Conservation (phyloP, 805 yeast genomes). For the Candida sonorensis region DNA sequence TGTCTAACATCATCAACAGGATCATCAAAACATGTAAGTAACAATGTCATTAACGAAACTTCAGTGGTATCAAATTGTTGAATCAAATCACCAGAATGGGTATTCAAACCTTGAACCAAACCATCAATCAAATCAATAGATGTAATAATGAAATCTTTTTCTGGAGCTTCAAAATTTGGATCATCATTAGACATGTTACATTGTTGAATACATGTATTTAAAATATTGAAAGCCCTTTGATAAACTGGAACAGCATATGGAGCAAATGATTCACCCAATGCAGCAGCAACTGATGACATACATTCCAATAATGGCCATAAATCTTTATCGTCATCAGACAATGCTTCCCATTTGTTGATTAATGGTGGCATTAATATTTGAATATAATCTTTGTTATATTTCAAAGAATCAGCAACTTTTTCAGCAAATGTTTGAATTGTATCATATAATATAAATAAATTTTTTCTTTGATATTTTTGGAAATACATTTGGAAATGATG, state of each 20-base stretch:
- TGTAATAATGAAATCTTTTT: conserved; percentile 84
- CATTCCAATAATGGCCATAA: conserved; percentile 92
- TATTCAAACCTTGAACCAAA: conserved; percentile 78
- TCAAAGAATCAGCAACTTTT: conserved; percentile 52
- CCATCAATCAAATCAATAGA: conserved; percentile 90
- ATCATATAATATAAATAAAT: conserved; percentile 77
- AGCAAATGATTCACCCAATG: conserved; percentile 75
- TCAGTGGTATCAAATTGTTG: conserved; percentile 21
- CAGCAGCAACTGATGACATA: conserved; percentile 84
- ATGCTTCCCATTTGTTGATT: conserved; percentile 68
- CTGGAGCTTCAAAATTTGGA: conserved; percentile 69
- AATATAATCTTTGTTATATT: conserved; percentile 48
- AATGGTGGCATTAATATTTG: conserved; percentile 72
- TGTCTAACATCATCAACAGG: conserved; percentile 85
- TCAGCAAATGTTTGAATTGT: conserved; percentile 88
- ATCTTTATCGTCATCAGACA: conserved; percentile 74
- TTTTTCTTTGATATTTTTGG: conserved; percentile 70
- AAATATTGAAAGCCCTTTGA: conserved; percentile 64
- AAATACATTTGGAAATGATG: conserved; percentile 71
- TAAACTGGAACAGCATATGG: conserved; percentile 88
- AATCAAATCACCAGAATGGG: conserved; percentile 52
- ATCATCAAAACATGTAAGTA: conserved; percentile 69
- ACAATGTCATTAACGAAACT: conserved; percentile 46
- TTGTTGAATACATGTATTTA: conserved; percentile 59
- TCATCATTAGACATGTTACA: conserved; percentile 59